Base-by-base conservation (phyloP, 768 basidiomycete species). In the Rhodocollybia butyracea region DNA sequence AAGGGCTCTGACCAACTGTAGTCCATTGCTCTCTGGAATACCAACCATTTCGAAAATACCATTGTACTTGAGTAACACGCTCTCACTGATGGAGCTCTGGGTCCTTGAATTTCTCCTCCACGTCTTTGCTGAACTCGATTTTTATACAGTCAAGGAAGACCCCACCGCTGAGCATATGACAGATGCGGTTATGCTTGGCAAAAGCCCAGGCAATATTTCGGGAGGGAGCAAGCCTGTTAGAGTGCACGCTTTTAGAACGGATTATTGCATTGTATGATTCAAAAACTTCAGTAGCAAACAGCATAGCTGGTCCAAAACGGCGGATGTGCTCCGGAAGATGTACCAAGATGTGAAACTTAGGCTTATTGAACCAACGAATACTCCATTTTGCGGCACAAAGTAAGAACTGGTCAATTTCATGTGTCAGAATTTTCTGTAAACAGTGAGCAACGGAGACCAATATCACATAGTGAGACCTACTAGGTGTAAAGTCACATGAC, bases 191-290 rank as follows among this genome's bases (percentile, higher is more conserved):
- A 15, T 11, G 11, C 5, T 31, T 50, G 5, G 57, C 56, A 21
- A 66, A 58, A 12, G 51, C 55, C 0, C n/a, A 27, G 0, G 65
- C 64, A 30, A 66, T 66, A 46, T 68, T 65, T 7, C 48, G 36
- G 15, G 61, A 63, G 1, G 65, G 67, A 2, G 67, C 62, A 13
- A 65, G 66, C 0, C 57, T 55, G 29, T 66, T 68, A 11, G 48
- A 55, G 32, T 60, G 60, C 1, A 64, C 52, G 24, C 64, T 65
- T 2, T 57, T 55, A 0, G 40, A n/a, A 0, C 65, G 61, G 2
- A 66, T 64, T 3, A 68, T 58, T 3, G 55, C 59, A 52, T 68
- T 66, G 58, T 54, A 66, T 3, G 63, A 65, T 46, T 68, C 67
- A 51, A 65, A 68, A 0, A 38, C 50, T 42, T 68, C 67, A 1